A percentile compares a stretch with the other conserved stretches of the same genome.
phyloP scores from a whole-genome alignment of 768 basidiomycete genomes.

The Pleurotus sapidus region DNA sequence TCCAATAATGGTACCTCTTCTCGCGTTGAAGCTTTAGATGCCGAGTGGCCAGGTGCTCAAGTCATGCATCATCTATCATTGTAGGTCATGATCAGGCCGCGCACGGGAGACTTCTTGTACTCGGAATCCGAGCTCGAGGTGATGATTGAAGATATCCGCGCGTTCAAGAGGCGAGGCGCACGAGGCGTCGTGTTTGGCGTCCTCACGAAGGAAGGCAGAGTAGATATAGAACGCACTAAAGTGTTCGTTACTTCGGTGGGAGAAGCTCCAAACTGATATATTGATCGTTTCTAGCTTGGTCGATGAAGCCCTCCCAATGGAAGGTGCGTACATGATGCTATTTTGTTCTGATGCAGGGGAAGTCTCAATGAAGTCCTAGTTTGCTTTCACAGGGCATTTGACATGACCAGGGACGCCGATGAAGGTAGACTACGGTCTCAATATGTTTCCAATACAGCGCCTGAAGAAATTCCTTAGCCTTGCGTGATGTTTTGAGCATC shows the following conservation, averaged over 20 bases:
- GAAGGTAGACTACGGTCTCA: slow-evolving; percentile 37
- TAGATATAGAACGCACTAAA: slow-evolving; percentile 59
- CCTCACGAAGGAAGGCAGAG: slow-evolving; percentile 51
- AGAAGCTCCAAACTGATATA: not conserved
- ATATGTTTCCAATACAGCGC: not conserved
- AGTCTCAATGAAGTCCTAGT: slow-evolving; percentile 34
- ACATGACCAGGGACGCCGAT: slow-evolving; percentile 58
- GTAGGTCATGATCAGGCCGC: slow-evolving; percentile 79
- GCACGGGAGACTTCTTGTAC: slow-evolving; percentile 79
- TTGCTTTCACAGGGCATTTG: slow-evolving; percentile 79
- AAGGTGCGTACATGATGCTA: slow-evolving; percentile 41
- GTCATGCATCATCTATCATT: slow-evolving; percentile 2
- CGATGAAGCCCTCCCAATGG: slow-evolving; percentile 53
- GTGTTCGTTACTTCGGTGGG: slow-evolving; percentile 28
- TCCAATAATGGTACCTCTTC: slow-evolving; percentile 62
- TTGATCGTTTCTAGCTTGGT: slow-evolving; percentile 39
- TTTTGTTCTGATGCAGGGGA: not conserved
- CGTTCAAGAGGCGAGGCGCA: slow-evolving; percentile 55
- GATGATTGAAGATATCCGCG: slow-evolving; percentile 71
- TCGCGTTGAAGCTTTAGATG: not conserved
- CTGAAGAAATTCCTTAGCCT: slow-evolving; percentile 25
- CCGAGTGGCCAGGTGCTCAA: not conserved
- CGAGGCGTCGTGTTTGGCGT: slow-evolving; percentile 68
- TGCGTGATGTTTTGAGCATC: slow-evolving; percentile 49
- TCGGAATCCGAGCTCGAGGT: slow-evolving; percentile 60